Base-by-base conservation (phyloP, 208 protist species). In the Acanthamoeba castellanii region DNA sequence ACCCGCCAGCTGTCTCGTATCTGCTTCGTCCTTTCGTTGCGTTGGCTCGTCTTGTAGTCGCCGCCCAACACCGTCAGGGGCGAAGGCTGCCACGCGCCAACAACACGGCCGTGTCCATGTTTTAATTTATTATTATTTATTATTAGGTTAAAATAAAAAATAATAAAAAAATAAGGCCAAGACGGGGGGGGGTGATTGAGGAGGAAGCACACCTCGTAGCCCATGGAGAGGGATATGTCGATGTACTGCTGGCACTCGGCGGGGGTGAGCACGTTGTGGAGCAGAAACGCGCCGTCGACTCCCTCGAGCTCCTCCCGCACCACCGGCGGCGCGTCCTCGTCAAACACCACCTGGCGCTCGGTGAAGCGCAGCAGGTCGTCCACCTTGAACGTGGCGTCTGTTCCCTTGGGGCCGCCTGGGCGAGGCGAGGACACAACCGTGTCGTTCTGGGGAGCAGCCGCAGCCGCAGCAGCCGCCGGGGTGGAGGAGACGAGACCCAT, bases 171-270 rank as follows among this genome's bases (percentile, higher is more conserved):
- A 7, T 27, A 25, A 64, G 20, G 6, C 8, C 18, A 64, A 64
- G 22, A 8, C 11, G 20, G 1, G 1, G 1, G 27, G 22, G 27
- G 57, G 13, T 64, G 64, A 72, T 68, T 3, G 61, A 68, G 6
- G 64, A 72, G 22, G 59, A 20, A 4, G 20, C 64, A 27, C 13
- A 34, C 76, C 22, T 55, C 76, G 47, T 84, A 84, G 76, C 76
- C 76, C 76, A 84, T 84, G 37, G 42, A 55, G 42, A 18, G 27
- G 42, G 76, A 57, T 20, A 84, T 0, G 76, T 84, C 76, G 76
- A 84, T 84, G 37, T 57, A 84, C 37, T 84, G 76, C 37, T 84
- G 76, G 76, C 76, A 84, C 27, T 84, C 76, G 47, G 34, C 76
- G 4, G 76, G 42, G 22, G 76, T 57, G 76, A 84, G 76, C 34